Conservation (phyloP, 371 early-diverging fungal species). For the Batrachochytrium dendrobatidis region DNA sequence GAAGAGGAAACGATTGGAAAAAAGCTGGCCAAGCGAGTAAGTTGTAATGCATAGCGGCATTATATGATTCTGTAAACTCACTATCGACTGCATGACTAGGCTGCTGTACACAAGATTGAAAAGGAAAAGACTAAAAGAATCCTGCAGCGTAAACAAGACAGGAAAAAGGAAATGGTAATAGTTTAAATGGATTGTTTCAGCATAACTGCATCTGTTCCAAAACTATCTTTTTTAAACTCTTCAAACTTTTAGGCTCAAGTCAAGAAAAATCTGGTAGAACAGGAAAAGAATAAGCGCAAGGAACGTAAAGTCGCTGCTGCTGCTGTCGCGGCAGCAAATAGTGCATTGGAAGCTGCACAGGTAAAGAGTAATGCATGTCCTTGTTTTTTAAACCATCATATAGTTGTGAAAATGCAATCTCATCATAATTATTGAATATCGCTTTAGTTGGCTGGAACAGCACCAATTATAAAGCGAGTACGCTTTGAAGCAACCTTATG, state of each 20-base stretch:
- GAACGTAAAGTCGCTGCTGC: constrained; percentile 1
- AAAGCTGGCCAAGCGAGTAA: constrained; percentile 3
- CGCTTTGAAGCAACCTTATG: too few relatives aligned
- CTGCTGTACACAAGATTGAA: background rate
- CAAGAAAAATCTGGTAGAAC: constrained; percentile 3
- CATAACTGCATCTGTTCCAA: background rate
- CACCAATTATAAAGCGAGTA: too few relatives aligned
- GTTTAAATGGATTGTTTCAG: background rate
- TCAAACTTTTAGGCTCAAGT: background rate
- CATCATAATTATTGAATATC: too few relatives aligned
- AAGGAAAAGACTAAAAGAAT: background rate
- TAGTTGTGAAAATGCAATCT: too few relatives aligned
- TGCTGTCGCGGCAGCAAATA: background rate
- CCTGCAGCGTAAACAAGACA: background rate
- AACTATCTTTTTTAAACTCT: background rate
- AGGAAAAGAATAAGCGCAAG: constrained; percentile 6
- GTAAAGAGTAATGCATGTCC: too few relatives aligned
- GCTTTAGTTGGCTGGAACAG: too few relatives aligned
- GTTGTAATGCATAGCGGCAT: background rate
- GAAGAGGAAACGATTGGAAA: background rate
- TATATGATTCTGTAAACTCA: background rate
- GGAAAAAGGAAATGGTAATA: background rate
- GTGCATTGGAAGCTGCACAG: too few relatives aligned
- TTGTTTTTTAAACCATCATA: too few relatives aligned
- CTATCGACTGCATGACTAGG: background rate